Conservation (phyloP, 305 asterid genomes). For the Fraxinus floribunda region DNA sequence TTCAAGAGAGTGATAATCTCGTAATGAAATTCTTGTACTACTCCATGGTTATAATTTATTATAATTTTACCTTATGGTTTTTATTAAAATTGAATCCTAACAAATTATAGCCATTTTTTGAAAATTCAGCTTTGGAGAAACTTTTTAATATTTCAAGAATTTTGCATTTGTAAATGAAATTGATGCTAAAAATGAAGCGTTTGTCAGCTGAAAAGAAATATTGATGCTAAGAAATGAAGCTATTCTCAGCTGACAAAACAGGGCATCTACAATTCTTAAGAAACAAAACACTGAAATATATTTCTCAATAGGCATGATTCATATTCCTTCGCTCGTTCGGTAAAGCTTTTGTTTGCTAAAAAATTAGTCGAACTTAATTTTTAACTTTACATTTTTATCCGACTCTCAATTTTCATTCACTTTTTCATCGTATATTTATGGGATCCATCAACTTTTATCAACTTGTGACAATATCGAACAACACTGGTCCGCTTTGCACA, state of each 20-base stretch:
- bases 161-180: not conserved
- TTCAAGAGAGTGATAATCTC: not conserved
- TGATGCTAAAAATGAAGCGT: not conserved
- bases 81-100: not conserved
- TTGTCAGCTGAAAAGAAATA: not conserved
- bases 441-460: too few relatives aligned
- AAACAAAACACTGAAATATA: not conserved
- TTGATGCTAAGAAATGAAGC: not conserved
- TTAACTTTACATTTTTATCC: not conserved
- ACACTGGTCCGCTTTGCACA: not conserved
- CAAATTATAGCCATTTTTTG: not conserved
- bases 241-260: not conserved
- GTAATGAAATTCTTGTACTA: not conserved
- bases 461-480: too few relatives aligned
- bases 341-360: not conserved
- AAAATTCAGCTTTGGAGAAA: not conserved
- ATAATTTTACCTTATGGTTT: too few relatives aligned
- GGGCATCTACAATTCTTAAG: not conserved
- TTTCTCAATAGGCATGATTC: not conserved
- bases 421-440: too few relatives aligned
- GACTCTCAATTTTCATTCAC: too few relatives aligned
- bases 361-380: not conserved
- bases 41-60: not conserved
- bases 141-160: not conserved
- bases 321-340: not conserved